Evolutionary conservation across 2,329 filamentous ascomycete species (phyloP).

Genomic region (Ceratocystis albifundus): DNA sequence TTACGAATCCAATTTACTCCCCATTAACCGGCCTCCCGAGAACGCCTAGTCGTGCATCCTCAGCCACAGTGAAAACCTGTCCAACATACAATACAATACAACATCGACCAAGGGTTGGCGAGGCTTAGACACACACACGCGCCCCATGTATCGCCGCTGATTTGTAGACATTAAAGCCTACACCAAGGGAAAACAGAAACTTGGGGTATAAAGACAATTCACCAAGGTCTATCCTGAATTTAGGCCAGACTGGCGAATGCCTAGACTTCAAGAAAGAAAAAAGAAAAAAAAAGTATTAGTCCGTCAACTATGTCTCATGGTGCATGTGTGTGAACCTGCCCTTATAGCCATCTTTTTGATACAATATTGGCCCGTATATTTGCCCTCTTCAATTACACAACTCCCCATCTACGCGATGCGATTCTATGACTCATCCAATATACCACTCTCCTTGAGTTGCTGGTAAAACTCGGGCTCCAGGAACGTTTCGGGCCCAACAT

Average conservation of each 20-base stretch:
- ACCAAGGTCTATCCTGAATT: neutral
- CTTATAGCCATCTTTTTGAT: neutral
- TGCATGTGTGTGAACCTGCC: too few relatives aligned
- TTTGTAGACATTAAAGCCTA: neutral
- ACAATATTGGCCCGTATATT: neutral
- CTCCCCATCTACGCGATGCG: neutral
- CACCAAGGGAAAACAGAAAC: neutral
- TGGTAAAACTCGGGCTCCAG: slow-evolving; percentile 88
- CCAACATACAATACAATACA: too few relatives aligned
- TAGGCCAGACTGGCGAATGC: neutral
- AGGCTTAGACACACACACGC: too few relatives aligned
- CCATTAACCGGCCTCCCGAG: neutral
- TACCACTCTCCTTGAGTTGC: slow-evolving; percentile 75
- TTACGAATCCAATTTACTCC: neutral
- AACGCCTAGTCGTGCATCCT: too few relatives aligned
- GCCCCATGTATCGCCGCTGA: neutral
- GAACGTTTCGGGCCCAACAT: slow-evolving; percentile 92
- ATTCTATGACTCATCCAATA: slow-evolving; percentile 50
- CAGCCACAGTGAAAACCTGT: too few relatives aligned
- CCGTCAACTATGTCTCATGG: neutral
- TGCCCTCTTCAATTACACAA: neutral
- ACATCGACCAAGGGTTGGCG: too few relatives aligned
- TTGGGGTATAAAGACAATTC: neutral
- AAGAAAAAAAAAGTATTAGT: too few relatives aligned
- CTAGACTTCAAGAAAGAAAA: neutral